These are phyloP conservation scores for Fusarium solani-melongenae DNA, from an alignment of 2,329 filamentous ascomycete genomes.

Conservation along the genomic window DNA sequence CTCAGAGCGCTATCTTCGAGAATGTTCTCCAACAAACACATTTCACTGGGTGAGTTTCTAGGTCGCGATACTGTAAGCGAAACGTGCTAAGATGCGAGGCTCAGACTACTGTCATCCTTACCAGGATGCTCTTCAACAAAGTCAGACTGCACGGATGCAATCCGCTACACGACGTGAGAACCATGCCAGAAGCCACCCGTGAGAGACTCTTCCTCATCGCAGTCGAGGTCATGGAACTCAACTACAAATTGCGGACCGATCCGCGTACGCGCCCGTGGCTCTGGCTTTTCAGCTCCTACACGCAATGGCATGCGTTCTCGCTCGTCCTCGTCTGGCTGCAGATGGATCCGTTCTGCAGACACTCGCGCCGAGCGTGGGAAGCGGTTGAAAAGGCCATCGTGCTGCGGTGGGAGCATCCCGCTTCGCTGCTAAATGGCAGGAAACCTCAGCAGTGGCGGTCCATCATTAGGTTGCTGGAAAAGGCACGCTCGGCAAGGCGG, in stretches of 20 bases:
- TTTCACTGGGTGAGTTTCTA: constrained; percentile 5
- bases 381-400: constrained; percentile 9
- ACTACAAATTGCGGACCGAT: constrained; percentile 15
- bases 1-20: constrained; percentile 1
- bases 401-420: constrained; percentile 7
- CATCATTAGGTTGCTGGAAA: constrained; percentile 6
- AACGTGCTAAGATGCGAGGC: neutral
- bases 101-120: constrained; percentile 3
- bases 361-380: constrained; percentile 7
- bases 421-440: neutral
- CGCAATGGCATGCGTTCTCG: constrained; percentile 14
- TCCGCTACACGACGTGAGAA: neutral
- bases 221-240: constrained; percentile 12
- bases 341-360: neutral
- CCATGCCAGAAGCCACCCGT: neutral
- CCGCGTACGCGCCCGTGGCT: constrained; percentile 3
- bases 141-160: constrained; percentile 7
- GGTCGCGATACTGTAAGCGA: neutral
- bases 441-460: constrained; percentile 13
- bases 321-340: constrained; percentile 16
- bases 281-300: constrained; percentile 17
- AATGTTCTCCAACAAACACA: neutral
- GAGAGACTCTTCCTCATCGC: constrained; percentile 6
- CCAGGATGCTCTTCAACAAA: constrained; percentile 16
- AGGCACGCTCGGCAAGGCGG: constrained; percentile 3